Conservation (phyloP, 2,329 filamentous ascomycete species). For the Colletotrichum incanum region DNA sequence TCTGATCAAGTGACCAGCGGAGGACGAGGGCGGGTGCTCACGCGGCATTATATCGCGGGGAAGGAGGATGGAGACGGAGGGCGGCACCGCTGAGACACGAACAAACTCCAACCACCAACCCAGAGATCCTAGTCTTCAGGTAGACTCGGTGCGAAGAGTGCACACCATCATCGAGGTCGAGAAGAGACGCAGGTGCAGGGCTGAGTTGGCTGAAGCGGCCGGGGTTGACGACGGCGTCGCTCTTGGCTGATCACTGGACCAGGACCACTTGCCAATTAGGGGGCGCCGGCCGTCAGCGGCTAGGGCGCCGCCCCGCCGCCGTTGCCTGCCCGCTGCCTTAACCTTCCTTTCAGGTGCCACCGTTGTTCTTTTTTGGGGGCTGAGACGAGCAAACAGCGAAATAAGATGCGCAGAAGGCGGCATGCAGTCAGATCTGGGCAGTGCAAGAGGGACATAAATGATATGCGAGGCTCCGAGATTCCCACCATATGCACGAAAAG, state of each 20-base stretch:
- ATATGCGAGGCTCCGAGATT: conserved; percentile 22
- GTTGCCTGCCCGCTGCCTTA: conserved; percentile 17
- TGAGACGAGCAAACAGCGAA: conserved; percentile 18
- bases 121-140: conserved; percentile 7
- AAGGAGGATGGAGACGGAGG: conserved; percentile 25
- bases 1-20: conserved; percentile 39
- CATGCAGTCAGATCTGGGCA: conserved; percentile 39
- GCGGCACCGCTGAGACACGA: conserved; percentile 31
- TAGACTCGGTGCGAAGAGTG: neutral
- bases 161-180: neutral
- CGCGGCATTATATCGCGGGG: conserved; percentile 40
- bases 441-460: conserved; percentile 23
- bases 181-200: conserved; percentile 34
- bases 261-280: conserved; percentile 31
- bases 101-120: conserved; percentile 8
- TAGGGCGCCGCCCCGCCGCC: conserved; percentile 39
- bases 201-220: conserved; percentile 31
- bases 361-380: neutral
- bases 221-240: conserved; percentile 31
- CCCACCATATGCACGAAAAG: neutral
- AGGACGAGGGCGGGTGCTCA: conserved; percentile 30
- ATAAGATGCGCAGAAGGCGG: conserved; percentile 12
- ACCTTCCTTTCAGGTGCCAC: neutral
- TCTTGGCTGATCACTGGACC: conserved; percentile 40
- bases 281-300: conserved; percentile 20